A percentile compares a stretch with the other conserved stretches of the same genome.
Evolutionary conservation across 495 filamentous ascomycete genomes (phyloP).

Genomic region (Entonaema liquescens): DNA sequence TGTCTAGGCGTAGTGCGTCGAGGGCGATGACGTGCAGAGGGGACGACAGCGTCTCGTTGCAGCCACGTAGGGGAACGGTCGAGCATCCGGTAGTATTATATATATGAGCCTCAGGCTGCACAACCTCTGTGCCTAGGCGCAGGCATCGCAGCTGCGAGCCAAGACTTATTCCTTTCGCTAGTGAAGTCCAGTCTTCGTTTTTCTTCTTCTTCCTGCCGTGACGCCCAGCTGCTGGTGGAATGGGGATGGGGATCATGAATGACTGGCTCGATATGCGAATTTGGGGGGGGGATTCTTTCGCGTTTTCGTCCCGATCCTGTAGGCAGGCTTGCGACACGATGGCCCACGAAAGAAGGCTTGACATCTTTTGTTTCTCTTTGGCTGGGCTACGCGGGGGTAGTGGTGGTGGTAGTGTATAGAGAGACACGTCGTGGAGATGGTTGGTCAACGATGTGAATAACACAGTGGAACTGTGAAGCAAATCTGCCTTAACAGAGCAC

Average conservation of each 20-base stretch:
- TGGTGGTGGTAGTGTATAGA: neutral
- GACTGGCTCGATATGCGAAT: constrained; percentile 19
- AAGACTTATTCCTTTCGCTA: neutral
- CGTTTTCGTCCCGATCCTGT: constrained; percentile 41
- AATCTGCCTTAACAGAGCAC: neutral
- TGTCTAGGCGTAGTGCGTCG: neutral
- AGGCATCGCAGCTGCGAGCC: constrained; percentile 2
- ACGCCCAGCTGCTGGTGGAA: neutral
- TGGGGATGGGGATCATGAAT: neutral
- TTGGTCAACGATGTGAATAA: neutral
- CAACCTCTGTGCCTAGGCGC: constrained; percentile 14
- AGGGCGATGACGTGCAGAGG: constrained; percentile 7
- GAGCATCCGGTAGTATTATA: constrained; percentile 25
- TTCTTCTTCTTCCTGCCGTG: constrained; percentile 20
- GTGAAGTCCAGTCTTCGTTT: too few species aligned
- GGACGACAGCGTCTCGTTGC: constrained; percentile 12
- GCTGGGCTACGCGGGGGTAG: neutral
- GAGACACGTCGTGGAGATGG: neutral
- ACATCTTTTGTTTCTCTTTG: neutral
- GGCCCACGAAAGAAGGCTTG: neutral
- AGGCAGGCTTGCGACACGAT: constrained; percentile 37
- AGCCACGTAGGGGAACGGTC: constrained; percentile 2
- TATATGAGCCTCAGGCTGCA: constrained; percentile 33
- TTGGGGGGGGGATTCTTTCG: constrained; percentile 13
- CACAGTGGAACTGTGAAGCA: neutral